These are phyloP conservation scores for Beauveria sp. DNA, from an alignment of 2,329 filamentous ascomycete genomes.

Conservation along the genomic window DNA sequence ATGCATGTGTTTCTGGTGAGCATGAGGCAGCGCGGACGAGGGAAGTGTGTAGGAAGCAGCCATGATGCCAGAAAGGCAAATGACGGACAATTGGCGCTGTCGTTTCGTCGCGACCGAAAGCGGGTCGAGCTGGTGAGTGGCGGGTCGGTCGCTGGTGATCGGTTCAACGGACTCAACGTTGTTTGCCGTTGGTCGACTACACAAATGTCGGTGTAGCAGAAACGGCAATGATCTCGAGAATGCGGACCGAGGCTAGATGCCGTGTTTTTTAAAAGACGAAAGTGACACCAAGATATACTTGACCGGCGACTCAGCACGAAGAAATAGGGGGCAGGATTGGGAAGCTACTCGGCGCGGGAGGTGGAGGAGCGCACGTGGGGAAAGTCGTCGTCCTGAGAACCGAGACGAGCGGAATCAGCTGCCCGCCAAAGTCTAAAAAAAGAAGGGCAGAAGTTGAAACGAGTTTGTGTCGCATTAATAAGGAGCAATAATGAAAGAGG, in stretches of 20 bases:
- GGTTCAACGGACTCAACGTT: not conserved
- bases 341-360: not conserved
- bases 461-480: no score
- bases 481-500: not conserved
- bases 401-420: not conserved
- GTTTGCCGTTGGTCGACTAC: not conserved
- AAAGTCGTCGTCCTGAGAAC: conserved; percentile 3
- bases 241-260: not conserved
- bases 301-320: not conserved
- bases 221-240: not conserved
- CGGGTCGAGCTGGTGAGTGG: not conserved
- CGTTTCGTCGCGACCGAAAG: conserved; percentile 13
- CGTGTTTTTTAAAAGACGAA: not conserved
- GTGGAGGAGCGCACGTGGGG: conserved; percentile 9
- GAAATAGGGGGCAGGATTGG: conserved; percentile 3
- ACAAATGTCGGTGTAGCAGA: not conserved
- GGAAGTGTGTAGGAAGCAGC: conserved; percentile 47
- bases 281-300: not conserved
- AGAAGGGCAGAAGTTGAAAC: no score
- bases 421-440: not conserved
- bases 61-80: conserved; percentile 26
- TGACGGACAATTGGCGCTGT: not conserved
- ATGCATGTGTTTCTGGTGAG: conserved; percentile 36
- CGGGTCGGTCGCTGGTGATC: conserved; percentile 4
- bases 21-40: conserved; percentile 41